Evolutionary conservation across 2,329 filamentous ascomycete species (phyloP).

Genomic region (Trichophyton mentagrophytes): DNA sequence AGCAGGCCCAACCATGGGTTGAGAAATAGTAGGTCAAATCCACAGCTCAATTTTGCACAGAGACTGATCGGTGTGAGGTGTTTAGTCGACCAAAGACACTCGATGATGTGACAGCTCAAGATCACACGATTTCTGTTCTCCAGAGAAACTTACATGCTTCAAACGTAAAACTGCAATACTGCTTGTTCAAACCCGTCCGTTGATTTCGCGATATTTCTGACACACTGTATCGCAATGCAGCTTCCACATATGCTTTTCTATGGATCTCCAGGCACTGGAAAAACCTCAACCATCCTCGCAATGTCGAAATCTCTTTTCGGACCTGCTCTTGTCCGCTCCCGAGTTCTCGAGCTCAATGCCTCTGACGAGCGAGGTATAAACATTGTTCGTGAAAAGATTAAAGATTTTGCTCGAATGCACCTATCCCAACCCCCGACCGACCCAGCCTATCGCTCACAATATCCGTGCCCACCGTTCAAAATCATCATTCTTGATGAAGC

Average conservation of each 20-base stretch:
- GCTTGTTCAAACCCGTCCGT: not conserved
- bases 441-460: slow-evolving; percentile 52
- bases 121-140: slow-evolving; percentile 88
- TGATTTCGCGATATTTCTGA: not conserved
- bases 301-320: slow-evolving; percentile 96
- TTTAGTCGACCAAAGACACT: slow-evolving; percentile 80
- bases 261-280: slow-evolving; percentile 90
- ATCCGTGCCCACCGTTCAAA: slow-evolving; percentile 95
- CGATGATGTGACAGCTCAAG: slow-evolving; percentile 90
- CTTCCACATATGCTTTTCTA: slow-evolving; percentile 99
- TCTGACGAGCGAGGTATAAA: slow-evolving; percentile 96
- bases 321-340: slow-evolving; percentile 78
- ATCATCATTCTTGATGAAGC: slow-evolving; percentile 98
- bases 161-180: slow-evolving; percentile 46
- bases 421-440: slow-evolving; percentile 65
- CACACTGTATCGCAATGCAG: slow-evolving; percentile 29
- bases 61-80: not conserved
- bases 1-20: slow-evolving; percentile 79
- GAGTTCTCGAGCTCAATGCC: slow-evolving; percentile 97
- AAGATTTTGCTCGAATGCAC: slow-evolving; percentile 93
- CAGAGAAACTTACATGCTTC: slow-evolving; percentile 87
- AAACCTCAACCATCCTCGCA: slow-evolving; percentile 94
- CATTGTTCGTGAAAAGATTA: slow-evolving; percentile 95
- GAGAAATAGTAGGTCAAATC: slow-evolving; percentile 72
- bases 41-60: not conserved